Base-by-base conservation (phyloP, 768 basidiomycete species). In the Cyathus striatus region DNA sequence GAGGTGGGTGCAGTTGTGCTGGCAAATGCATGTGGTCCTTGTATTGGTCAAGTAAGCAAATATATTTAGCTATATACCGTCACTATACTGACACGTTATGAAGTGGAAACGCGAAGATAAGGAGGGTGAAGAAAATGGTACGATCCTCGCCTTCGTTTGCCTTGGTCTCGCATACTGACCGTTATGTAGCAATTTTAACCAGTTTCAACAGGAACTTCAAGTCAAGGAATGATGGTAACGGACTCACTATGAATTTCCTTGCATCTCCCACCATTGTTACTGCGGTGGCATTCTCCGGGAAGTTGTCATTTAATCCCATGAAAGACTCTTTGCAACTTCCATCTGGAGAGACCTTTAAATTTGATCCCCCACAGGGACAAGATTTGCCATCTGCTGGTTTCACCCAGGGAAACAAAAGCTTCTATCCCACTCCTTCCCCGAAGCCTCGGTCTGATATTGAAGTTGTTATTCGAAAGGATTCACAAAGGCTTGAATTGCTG, bases 1-100 rank as follows among this genome's bases (percentile, higher is more conserved):
- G 81, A 81, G 52, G 87, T 97, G 41, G 96, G 96, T n/a, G 96
- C 89, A 2, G 73, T 84, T 40, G 95, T 99, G 18, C 73, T 99
- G 25, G 94, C 96, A 5, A 99, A 99, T 62, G 96, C 96, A 3
- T 99, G 96, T 52, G 96, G 96, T 40, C 96, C 96, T 20, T 99
- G 96, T 60, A 99, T 98, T 53, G 96, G 96, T 36, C 95, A 97
- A 66, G 87, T 83, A 51, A 24, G 68, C 50, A 13, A 23, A 30
- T 12, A 49, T 38, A 21, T 25, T 42, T 34, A 20, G 6, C 38
- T 36, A 40, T 3, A n/a, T n/a, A n/a, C n/a, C 33, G 23, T 23
- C 21, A 30, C 36, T 43, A 45, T 35, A 40, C 48, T 50, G 20
- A 49, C 24, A 4, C 6, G 46, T 42, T 21, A n/a, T 46, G 9